phyloP scores from a whole-genome alignment of 441 rosid genomes.

The Viola pubescens region DNA sequence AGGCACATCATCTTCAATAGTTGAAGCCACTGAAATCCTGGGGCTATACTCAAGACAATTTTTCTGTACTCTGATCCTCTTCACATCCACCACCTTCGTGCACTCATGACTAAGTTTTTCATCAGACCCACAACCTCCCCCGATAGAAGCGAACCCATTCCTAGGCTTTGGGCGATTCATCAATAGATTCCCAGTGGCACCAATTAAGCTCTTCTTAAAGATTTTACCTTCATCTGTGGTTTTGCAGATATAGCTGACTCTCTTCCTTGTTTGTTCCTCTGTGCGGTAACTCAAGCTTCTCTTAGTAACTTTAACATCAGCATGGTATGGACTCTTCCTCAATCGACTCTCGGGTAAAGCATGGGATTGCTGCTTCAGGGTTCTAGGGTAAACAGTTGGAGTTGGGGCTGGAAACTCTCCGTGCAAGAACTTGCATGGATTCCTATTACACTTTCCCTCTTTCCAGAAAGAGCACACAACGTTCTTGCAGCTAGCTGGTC shows the following conservation, averaged over 20 bases:
- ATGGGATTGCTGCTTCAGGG: neutral
- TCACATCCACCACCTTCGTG: too few relatives aligned
- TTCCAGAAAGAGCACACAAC: conserved; percentile 12
- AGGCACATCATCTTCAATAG: neutral
- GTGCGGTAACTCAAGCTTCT: too few relatives aligned
- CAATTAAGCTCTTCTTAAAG: too few relatives aligned
- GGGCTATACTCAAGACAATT: neutral
- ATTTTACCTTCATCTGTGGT: too few relatives aligned
- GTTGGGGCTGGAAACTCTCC: neutral
- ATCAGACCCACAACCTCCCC: too few relatives aligned
- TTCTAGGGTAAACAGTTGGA: conserved; percentile 4
- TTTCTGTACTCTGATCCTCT: neutral
- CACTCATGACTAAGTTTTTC: too few relatives aligned
- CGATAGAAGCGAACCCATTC: too few relatives aligned
- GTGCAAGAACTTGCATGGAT: conserved; percentile 25
- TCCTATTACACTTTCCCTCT: conserved; percentile 20
- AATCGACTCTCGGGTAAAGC: neutral
- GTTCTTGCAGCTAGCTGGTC: neutral
- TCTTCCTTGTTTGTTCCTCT: too few relatives aligned
- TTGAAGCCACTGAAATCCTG: neutral
- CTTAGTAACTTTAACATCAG: too few relatives aligned
- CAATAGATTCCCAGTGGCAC: too few relatives aligned
- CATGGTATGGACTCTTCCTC: conserved; percentile 6
- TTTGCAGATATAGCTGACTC: too few relatives aligned
- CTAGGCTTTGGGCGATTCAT: too few relatives aligned